A percentile compares a stretch with the other conserved stretches of the same genome.
These are phyloP conservation scores for Agaricus sinodeliciosus DNA, from an alignment of 768 basidiomycete species.

Conservation along the genomic window DNA sequence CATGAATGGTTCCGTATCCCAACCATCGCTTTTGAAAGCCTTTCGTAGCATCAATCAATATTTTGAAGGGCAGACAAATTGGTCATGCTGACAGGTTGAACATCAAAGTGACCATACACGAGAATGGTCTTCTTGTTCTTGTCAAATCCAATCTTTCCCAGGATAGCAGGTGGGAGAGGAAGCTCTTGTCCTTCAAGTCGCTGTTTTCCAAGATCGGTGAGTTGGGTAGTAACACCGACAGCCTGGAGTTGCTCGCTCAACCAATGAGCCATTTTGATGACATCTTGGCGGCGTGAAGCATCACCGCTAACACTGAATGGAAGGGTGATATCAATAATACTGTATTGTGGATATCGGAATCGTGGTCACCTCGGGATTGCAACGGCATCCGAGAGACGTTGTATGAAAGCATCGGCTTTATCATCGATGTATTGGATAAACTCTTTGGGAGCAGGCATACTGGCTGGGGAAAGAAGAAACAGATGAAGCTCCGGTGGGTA, in stretches of 20 bases:
- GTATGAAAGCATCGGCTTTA: slow-evolving; percentile 69
- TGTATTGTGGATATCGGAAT: slow-evolving; percentile 9
- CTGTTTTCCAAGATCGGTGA: slow-evolving; percentile 75
- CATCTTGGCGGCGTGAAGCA: slow-evolving; percentile 63
- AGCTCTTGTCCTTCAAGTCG: slow-evolving; percentile 58
- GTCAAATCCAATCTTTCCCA: slow-evolving; percentile 79
- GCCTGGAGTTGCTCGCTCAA: slow-evolving; percentile 64
- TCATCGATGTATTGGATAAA: slow-evolving; percentile 54
- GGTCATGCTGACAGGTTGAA: slow-evolving; percentile 66
- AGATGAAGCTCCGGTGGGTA: neutral
- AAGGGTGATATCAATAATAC: neutral
- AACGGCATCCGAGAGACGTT: slow-evolving; percentile 74
- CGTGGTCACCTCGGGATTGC: slow-evolving; percentile 65
- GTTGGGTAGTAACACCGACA: slow-evolving; percentile 74
- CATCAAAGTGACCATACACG: slow-evolving; percentile 93
- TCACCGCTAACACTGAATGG: slow-evolving; percentile 60
- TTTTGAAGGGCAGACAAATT: neutral
- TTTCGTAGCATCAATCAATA: slow-evolving; percentile 11
- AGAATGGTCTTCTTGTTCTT: slow-evolving; percentile 89
- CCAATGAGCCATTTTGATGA: slow-evolving; percentile 83
- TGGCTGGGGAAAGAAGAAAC: neutral
- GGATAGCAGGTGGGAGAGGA: slow-evolving; percentile 74
- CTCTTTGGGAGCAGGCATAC: slow-evolving; percentile 44
- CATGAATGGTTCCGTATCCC: slow-evolving; percentile 82
- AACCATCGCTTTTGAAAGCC: slow-evolving; percentile 64